Base-by-base conservation (phyloP, 768 basidiomycete genomes). In the Boletus patriciae region DNA sequence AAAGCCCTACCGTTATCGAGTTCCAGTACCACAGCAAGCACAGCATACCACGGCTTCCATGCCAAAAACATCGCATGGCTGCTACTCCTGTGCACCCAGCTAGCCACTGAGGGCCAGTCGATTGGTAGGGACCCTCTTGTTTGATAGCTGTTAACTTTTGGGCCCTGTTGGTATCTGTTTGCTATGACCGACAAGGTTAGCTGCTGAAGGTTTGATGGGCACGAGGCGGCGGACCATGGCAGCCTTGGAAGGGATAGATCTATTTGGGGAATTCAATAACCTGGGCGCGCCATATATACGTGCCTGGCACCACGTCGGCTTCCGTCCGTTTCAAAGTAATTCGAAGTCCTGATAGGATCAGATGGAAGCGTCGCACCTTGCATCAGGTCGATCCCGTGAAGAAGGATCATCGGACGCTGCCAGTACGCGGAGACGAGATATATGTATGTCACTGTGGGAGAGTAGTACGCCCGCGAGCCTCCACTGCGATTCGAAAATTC, bases 21-120 rank as follows among this genome's bases (percentile, higher is more conserved):
- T 27, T 48, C 21, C 48, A 31, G 40, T 25, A 27, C 49, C 55
- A 59, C 66, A 62, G 60, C 63, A 62, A 51, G n/a, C 54, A 66
- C 54, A n/a, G 58, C 50, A 55, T 45, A 37, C 33, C 62, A 58
- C n/a, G 16, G 59, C 63, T 25, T 54, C 31, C 45, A 27, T 18
- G 48, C 54, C 36, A 40, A 29, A 44, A 19, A 23, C n/a, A 40
- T 45, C n/a, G 34, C 54, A 49, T 57, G 33, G 62, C 34, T 46
- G 11, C 59, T 3, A n/a, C 33, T 7, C 46, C 44, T 51, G 50
- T 55, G n/a, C 19, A 42, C 15, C 1, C 34, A 52, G 23, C 38
- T 41, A 40, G 43, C 58, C 50, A 44, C 40, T 18, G n/a, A 19
- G 13, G 46, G 29, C 31, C 29, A 38, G 18, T 29, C 9, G 11